A percentile compares a stretch with the other conserved stretches of the same genome.
These are phyloP conservation scores for Sporothrix sp. DNA, from an alignment of 2,329 filamentous ascomycete species.

Conservation along the genomic window DNA sequence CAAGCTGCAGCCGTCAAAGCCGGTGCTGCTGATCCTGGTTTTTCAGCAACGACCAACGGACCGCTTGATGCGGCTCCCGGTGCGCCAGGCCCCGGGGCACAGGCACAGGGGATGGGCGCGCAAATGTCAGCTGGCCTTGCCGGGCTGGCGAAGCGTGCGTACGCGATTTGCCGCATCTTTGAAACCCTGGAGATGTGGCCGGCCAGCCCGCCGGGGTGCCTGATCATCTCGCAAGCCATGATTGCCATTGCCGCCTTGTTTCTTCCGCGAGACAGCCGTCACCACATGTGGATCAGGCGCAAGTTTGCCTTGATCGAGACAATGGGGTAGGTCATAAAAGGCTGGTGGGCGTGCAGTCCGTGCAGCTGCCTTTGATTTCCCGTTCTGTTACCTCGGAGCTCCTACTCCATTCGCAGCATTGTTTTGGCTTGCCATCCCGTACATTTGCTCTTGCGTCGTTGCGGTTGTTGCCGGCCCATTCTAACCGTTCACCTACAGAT, in stretches of 20 bases:
- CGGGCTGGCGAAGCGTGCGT: slow-evolving; percentile 43
- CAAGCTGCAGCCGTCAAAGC: not conserved
- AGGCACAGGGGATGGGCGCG: not conserved
- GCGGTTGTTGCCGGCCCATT: too few species aligned
- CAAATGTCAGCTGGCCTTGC: slow-evolving; percentile 36
- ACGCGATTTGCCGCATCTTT: slow-evolving; percentile 65
- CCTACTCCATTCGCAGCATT: not conserved
- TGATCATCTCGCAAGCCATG: slow-evolving; percentile 65
- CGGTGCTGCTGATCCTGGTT: not conserved
- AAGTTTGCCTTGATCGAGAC: slow-evolving; percentile 69
- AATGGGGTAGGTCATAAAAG: slow-evolving; percentile 20
- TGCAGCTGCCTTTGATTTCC: too few species aligned
- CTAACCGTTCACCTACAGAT: slow-evolving; percentile 44
- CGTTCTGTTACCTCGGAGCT: too few species aligned
- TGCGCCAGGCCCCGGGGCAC: not conserved
- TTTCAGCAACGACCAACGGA: too few species aligned
- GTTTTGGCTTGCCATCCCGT: too few species aligned
- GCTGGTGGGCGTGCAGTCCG: too few species aligned
- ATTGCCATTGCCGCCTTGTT: slow-evolving; percentile 70
- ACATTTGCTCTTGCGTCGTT: too few species aligned
- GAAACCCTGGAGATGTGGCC: slow-evolving; percentile 69
- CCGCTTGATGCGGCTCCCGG: too few species aligned
- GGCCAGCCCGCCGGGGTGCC: slow-evolving; percentile 55
- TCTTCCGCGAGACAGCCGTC: slow-evolving; percentile 61
- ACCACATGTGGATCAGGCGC: slow-evolving; percentile 68